phyloP scores from a whole-genome alignment of 2,329 filamentous ascomycete species.

The Cytospora mali region DNA sequence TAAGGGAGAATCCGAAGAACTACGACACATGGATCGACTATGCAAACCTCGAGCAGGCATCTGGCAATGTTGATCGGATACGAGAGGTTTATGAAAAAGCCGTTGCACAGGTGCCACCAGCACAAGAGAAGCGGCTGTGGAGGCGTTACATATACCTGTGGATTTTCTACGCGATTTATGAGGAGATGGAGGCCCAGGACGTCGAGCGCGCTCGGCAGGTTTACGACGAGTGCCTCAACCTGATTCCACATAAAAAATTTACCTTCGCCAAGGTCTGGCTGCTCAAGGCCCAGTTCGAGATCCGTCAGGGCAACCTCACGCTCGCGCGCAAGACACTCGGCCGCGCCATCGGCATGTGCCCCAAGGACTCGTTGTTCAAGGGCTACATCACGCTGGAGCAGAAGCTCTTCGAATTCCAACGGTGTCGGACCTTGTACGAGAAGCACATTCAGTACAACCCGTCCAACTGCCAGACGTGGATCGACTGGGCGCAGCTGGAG shows the following conservation, averaged over 20 bases:
- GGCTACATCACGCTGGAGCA: constrained; percentile 92
- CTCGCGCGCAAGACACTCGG: constrained; percentile 87
- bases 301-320: constrained; percentile 80
- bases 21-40: constrained; percentile 99
- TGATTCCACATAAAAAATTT: constrained; percentile 95
- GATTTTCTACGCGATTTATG: constrained; percentile 96
- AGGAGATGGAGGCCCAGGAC: constrained; percentile 85
- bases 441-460: constrained; percentile 94
- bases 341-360: constrained; percentile 88
- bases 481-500: constrained; percentile 93
- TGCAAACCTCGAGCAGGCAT: constrained; percentile 83
- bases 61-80: constrained; percentile 79
- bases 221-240: constrained; percentile 82
- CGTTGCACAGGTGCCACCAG: constrained; percentile 92
- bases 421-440: constrained; percentile 88
- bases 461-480: constrained; percentile 91
- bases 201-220: constrained; percentile 80
- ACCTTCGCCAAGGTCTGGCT: constrained; percentile 98
- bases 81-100: constrained; percentile 94
- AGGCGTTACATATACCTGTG: constrained; percentile 95
- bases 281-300: constrained; percentile 88
- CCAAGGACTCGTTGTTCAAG: constrained; percentile 93
- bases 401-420: constrained; percentile 89
- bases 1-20: constrained; percentile 92
- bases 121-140: constrained; percentile 97